Evolutionary conservation across 768 basidiomycete species (phyloP), one percentile per base, ranked within the genome.

Genomic region (Boletus bicolor): DNA sequence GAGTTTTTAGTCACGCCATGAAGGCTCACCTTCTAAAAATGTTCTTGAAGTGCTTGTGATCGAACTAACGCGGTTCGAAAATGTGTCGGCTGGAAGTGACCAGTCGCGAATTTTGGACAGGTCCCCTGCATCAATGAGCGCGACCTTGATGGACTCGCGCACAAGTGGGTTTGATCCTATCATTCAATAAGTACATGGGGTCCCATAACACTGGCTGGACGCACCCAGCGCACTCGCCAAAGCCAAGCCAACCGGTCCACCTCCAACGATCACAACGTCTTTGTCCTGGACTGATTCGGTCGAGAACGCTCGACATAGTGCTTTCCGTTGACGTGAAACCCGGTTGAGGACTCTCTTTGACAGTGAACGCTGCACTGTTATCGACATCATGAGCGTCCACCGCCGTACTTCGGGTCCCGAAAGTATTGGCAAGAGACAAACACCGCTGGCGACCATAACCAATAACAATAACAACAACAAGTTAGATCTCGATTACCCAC

Each of bases 231-330:
- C 91, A 66, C 84, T 85, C 4, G 93, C 94, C 36, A 99, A 75
- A 12, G 94, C 89, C 39, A 99, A 79, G 4, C 97, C 97, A 5
- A 83, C 91, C 26, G 93, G 94, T 2, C 95, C 96, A 28, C 92
- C 97, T 17, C 97, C 96, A 26, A 98, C 91, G 63, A 98, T 90
- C 21, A 96, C 91, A 35, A 98, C 79, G 69, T 98, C 97, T 60
- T 81, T 86, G 37, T 89, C 81, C 56, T 82, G 74, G 28, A 70
- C 51, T 9, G 55, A 47, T 15, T 54, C 51, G 24, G 61, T 62
- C 44, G 60, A 54, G 19, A 63, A 72, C 10, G 59, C 24, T 50
- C 67, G 63, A 24, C 42, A 19, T 11, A 34, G 37, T 8, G 32
- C 26, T 10, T 35, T 54, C 46, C 47, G 58, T 52, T 32, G 56